These are phyloP conservation scores for Puccinia horiana DNA, from an alignment of 1,284 basidiomycete species.

Conservation along the genomic window DNA sequence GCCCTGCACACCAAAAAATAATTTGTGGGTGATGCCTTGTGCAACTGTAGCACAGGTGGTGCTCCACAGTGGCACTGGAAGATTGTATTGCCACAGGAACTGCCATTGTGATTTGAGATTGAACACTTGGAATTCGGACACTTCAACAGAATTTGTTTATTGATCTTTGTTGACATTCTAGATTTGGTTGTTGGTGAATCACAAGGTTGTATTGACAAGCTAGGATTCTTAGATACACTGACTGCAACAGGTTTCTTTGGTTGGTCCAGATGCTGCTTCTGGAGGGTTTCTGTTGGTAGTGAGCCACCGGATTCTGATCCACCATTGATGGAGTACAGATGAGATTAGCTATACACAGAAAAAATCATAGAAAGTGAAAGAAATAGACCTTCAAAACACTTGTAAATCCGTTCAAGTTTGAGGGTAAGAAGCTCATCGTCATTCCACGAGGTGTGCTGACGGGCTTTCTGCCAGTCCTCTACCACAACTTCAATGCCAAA, in stretches of 20 bases:
- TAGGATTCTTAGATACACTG: not conserved
- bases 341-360: no score
- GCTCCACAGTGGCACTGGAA: conserved; percentile 35
- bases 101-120: not conserved
- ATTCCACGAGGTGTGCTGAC: conserved; percentile 11
- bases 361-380: no score
- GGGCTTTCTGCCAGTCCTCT: conserved; percentile 9
- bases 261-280: not conserved
- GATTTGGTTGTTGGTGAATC: not conserved
- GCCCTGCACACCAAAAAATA: no score
- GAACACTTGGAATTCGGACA: not conserved
- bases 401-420: not conserved
- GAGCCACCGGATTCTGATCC: not conserved
- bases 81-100: not conserved
- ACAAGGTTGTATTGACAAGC: not conserved
- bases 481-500: conserved; percentile 10
- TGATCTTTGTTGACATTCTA: not conserved
- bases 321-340: no score
- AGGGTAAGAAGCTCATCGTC: not conserved
- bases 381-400: conserved; percentile 9
- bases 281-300: not conserved
- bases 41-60: not conserved
- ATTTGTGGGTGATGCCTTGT: no score
- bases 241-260: not conserved
- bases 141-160: not conserved